Percentiles rank a stretch among this genome's conserved stretches.
Conservation (phyloP, 1,139 yeast species). For the Pichia sp. region DNA sequence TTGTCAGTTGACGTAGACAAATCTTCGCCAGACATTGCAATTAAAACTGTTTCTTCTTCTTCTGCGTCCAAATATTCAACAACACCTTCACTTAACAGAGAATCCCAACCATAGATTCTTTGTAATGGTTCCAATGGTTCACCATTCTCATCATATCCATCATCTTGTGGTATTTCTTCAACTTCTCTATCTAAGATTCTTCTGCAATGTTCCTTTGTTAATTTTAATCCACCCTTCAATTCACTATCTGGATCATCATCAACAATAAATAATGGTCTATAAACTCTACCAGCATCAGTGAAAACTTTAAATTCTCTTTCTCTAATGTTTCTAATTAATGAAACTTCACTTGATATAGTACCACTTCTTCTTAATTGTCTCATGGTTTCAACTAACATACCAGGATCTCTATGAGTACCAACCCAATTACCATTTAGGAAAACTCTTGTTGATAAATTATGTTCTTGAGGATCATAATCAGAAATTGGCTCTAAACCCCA, state of each 20-base stretch:
- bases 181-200: constrained; percentile 60
- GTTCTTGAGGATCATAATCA: constrained; percentile 88
- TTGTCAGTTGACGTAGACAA: constrained; percentile 55
- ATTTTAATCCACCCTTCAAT: constrained; percentile 70
- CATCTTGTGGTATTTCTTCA: constrained; percentile 39
- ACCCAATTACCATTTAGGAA: constrained; percentile 99
- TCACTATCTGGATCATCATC: constrained; percentile 72
- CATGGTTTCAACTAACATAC: constrained; percentile 82
- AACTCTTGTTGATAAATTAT: constrained; percentile 88
- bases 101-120: constrained; percentile 72
- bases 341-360: constrained; percentile 92
- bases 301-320: constrained; percentile 92
- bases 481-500: constrained; percentile 99
- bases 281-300: constrained; percentile 98
- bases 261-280: constrained; percentile 88
- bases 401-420: constrained; percentile 96
- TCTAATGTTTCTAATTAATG: constrained; percentile 92
- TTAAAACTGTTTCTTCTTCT: constrained; percentile 96
- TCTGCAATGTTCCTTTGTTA: constrained; percentile 77
- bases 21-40: constrained; percentile 98
- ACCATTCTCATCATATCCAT: constrained; percentile 49
- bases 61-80: constrained; percentile 96
- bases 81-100: constrained; percentile 76
- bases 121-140: constrained; percentile 32
- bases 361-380: constrained; percentile 91